Conservation (phyloP, 2,329 filamentous ascomycete genomes). For the Sporothrix mexicana region DNA sequence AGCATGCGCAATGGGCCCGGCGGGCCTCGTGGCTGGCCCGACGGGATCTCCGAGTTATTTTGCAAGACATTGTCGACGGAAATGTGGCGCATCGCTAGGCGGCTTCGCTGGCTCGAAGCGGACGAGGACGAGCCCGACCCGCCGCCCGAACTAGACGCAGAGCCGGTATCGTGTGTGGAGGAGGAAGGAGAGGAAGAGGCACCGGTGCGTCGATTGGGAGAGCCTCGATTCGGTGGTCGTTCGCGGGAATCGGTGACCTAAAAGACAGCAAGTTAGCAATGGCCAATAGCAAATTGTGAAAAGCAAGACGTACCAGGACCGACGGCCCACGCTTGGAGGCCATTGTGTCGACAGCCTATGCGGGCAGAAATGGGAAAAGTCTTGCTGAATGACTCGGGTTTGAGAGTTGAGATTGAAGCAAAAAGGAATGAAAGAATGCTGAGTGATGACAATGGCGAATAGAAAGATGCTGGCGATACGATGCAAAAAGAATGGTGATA, state of each 20-base stretch:
- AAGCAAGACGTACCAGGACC: constrained; percentile 57
- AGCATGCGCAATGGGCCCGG: constrained; percentile 60
- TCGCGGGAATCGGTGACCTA: constrained; percentile 66
- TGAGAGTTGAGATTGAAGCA: not conserved
- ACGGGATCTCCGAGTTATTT: constrained; percentile 92
- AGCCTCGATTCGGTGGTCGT: constrained; percentile 45
- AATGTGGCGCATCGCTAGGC: constrained; percentile 73
- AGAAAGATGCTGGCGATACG: not conserved
- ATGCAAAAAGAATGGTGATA: not conserved
- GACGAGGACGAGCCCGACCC: constrained; percentile 38
- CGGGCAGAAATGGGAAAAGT: not conserved
- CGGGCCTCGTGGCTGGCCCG: constrained; percentile 82
- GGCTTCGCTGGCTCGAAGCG: constrained; percentile 30
- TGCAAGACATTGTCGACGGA: constrained; percentile 94
- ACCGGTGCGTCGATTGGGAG: constrained; percentile 20
- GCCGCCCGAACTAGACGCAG: not conserved
- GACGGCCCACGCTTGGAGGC: constrained; percentile 63
- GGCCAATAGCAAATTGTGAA: not conserved
- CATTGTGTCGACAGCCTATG: constrained; percentile 27
- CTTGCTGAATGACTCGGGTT: not conserved
- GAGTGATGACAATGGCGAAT: not conserved
- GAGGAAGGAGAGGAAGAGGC: constrained; percentile 32
- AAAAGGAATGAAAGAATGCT: not conserved
- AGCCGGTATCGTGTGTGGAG: constrained; percentile 3
- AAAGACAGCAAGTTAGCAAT: constrained; percentile 26